Conservation (phyloP, 2,329 filamentous ascomycete species). For the Alternaria angustiovoidea region DNA sequence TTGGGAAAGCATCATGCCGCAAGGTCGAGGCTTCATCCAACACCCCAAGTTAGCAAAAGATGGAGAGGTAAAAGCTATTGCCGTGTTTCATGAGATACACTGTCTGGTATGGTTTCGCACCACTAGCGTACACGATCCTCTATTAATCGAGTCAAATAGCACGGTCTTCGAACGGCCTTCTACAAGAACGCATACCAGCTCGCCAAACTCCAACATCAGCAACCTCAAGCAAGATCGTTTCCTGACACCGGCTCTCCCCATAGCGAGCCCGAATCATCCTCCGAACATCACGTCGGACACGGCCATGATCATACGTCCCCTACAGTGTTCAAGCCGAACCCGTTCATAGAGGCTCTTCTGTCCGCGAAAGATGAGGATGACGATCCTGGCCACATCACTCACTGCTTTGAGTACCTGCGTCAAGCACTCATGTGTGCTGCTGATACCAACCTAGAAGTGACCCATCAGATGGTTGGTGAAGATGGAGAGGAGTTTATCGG, state of each 20-base stretch:
- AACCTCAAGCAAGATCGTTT: not conserved
- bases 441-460: slow-evolving; percentile 33
- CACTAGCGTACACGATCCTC: not conserved
- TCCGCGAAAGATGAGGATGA: not conserved
- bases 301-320: not conserved
- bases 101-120: slow-evolving; percentile 10
- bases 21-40: slow-evolving; percentile 8
- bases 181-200: slow-evolving; percentile 13
- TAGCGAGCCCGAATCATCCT: not conserved
- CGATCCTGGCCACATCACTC: slow-evolving; percentile 5
- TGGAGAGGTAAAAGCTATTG: slow-evolving; percentile 1
- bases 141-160: not conserved
- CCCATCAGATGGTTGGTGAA: not conserved
- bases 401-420: slow-evolving; percentile 40
- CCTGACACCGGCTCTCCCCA: not conserved
- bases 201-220: slow-evolving; percentile 6
- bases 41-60: slow-evolving; percentile 6
- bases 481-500: not conserved
- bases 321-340: slow-evolving; percentile 1
- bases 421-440: slow-evolving; percentile 38
- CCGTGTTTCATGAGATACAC: slow-evolving; percentile 17
- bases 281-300: not conserved
- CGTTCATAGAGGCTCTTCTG: slow-evolving; percentile 9
- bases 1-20: slow-evolving; percentile 8
- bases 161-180: slow-evolving; percentile 8